phyloP scores from a whole-genome alignment of 2,329 filamentous ascomycete genomes.

The Aspergillus aculeatinus region DNA sequence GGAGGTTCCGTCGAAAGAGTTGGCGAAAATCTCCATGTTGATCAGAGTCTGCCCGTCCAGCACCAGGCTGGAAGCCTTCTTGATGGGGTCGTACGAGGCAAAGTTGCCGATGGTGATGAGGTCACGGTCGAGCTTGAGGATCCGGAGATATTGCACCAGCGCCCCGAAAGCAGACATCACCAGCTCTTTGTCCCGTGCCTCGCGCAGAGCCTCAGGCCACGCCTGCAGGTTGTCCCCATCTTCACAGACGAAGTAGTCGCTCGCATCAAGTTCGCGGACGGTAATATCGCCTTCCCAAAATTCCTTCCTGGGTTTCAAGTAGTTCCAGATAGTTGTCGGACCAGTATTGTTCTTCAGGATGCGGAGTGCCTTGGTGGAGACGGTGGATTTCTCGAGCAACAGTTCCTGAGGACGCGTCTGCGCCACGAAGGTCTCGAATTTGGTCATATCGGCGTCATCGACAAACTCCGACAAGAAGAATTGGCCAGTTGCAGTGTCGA shows the following conservation, averaged over 20 bases:
- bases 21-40: conserved; percentile 96
- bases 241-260: conserved; percentile 71
- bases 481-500: conserved; percentile 92
- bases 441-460: conserved; percentile 90
- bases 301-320: conserved; percentile 80
- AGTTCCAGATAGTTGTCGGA: conserved; percentile 93
- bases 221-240: conserved; percentile 59
- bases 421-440: conserved; percentile 94
- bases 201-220: conserved; percentile 74
- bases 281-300: conserved; percentile 88
- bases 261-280: conserved; percentile 74
- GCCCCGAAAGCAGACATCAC: conserved; percentile 91
- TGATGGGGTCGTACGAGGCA: conserved; percentile 86
- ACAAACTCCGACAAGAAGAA: conserved; percentile 91
- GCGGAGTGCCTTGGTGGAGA: conserved; percentile 85
- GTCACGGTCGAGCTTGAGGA: conserved; percentile 84
- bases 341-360: conserved; percentile 95
- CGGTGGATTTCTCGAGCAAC: conserved; percentile 78
- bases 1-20: conserved; percentile 79
- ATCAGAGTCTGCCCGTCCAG: conserved; percentile 94
- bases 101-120: conserved; percentile 90
- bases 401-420: conserved; percentile 88
- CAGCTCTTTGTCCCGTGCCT: conserved; percentile 74
- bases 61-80: conserved; percentile 82
- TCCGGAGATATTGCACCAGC: conserved; percentile 78